Percentiles rank a stretch among this genome's conserved stretches.
Conservation (phyloP, 805 yeast species). For the Ascoidea asiatica region DNA sequence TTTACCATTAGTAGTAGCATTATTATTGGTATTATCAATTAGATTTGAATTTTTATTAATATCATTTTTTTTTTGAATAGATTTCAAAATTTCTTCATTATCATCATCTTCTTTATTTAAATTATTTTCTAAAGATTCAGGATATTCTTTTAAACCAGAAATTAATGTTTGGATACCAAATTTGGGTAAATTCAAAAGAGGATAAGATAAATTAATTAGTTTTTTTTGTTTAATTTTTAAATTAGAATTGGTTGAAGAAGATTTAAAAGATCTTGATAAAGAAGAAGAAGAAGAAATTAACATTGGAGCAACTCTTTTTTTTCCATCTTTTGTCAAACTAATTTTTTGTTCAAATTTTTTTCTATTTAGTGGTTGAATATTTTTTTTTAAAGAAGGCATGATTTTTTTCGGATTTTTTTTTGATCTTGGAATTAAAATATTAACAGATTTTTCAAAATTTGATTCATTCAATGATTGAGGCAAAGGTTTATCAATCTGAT, state of each 20-base stretch:
- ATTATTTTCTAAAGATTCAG: conserved; percentile 14
- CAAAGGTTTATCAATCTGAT: conserved; percentile 4
- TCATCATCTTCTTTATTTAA: conserved; percentile 12
- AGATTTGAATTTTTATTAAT: conserved; percentile 19
- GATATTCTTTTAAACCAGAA: conserved; percentile 35
- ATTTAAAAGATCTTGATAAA: conserved; percentile 2
- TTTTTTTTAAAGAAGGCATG: neutral
- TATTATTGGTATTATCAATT: conserved; percentile 17
- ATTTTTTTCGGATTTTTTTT: conserved; percentile 11
- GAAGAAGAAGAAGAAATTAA: conserved; percentile 34
- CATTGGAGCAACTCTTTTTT: conserved; percentile 62
- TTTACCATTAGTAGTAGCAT: neutral
- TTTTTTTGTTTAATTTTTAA: conserved; percentile 13
- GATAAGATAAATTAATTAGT: conserved; percentile 23
- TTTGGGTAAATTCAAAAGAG: conserved; percentile 42
- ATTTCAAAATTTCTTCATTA: conserved; percentile 17
- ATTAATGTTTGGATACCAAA: conserved; percentile 54
- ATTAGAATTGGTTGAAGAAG: conserved; percentile 12
- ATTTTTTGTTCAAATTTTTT: conserved; percentile 28
- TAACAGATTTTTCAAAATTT: conserved; percentile 8
- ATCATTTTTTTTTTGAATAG: conserved; percentile 20
- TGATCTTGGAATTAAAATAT: conserved; percentile 17
- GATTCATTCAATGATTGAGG: too few relatives aligned
- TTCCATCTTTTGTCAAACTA: conserved; percentile 61
- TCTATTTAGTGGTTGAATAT: neutral